Base-by-base conservation (phyloP, 2,329 filamentous ascomycete species). In the Tolypocladium sp. region DNA sequence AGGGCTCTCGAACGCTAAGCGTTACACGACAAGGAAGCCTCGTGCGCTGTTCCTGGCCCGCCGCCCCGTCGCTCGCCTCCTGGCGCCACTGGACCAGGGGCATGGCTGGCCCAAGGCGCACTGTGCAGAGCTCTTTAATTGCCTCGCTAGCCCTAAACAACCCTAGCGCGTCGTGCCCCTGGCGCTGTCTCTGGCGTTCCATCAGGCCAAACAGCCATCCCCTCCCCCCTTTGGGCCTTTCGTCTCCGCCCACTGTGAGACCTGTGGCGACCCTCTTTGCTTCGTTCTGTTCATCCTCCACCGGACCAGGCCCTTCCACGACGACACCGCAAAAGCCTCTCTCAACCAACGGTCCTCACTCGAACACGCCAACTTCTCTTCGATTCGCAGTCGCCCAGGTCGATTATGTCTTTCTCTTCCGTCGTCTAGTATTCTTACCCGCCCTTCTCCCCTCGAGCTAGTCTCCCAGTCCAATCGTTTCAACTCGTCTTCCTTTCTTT, bases 391-490 rank as follows among this genome's bases (percentile, higher is more conserved):
- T 58, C 58, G 58, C 58, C 55, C 12, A 58, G 68, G 67, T 66
- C 67, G 71, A 74, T 68, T 63, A 74, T 75, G 72, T 73, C 67
- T 66, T 63, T 66, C 64, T 61, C 65, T 69, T 70, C 64, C 57
- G 62, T 57, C 58, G 55, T 66, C 64, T 64, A 63, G 61, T 65
- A 54, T 25, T 57, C 38, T 57, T 49, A 51, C 59, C 38, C 57
- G 49, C 30, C 33, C 51, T 57, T 54, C 38, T 65, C 65, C 63
- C 33, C 44, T 12, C 59, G 63, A 64, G 63, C 63, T 59, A 63
- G 62, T 55, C 63, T 65, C 62, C 56, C 59, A 9, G 55, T 62
- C 44, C 64, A 63, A 65, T 66, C 64, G 66, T 67, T 65, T 68
- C 62, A 38, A 67, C 61, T 56, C 64, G 64, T 46, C 64, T 63